Evolutionary conservation across 177 flowering plant species (phyloP).

Genomic region (Vitis hybrid): DNA sequence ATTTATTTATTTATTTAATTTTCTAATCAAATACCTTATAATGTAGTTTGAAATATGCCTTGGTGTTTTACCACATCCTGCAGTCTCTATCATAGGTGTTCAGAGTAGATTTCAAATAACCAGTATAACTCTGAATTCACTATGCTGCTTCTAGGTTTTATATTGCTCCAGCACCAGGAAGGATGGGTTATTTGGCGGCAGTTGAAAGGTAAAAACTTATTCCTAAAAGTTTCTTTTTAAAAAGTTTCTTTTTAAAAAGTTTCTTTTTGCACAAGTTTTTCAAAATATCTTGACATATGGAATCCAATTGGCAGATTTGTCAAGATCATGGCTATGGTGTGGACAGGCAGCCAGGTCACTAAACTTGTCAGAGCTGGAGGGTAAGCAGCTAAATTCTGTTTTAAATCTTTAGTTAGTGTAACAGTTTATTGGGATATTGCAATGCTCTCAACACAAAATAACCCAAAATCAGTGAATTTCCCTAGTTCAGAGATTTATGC

Average conservation of each 20-base stretch:
- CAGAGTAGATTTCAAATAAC: neutral
- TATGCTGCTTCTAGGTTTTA: constrained; percentile 54
- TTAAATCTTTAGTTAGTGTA: neutral
- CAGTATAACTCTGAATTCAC: neutral
- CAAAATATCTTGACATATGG: neutral
- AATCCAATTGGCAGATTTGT: constrained; percentile 58
- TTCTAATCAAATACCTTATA: too few relatives aligned
- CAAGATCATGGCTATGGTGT: constrained; percentile 85
- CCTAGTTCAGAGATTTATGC: too few relatives aligned
- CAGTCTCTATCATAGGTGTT: neutral
- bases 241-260: neutral
- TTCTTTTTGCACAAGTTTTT: neutral
- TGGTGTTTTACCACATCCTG: neutral
- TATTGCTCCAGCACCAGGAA: constrained; percentile 77
- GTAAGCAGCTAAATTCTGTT: constrained; percentile 34
- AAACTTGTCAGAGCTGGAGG: constrained; percentile 77
- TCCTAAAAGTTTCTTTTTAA: neutral
- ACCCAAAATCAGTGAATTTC: neutral
- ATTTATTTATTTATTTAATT: too few relatives aligned
- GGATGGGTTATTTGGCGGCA: constrained; percentile 70
- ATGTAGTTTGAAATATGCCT: too few relatives aligned
- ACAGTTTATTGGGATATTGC: neutral
- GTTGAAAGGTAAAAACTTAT: constrained; percentile 46
- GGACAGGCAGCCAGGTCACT: constrained; percentile 99
- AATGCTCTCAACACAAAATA: neutral